These are phyloP conservation scores for Chaetomium cochliodes DNA, from an alignment of 495 filamentous ascomycete species.

Conservation along the genomic window DNA sequence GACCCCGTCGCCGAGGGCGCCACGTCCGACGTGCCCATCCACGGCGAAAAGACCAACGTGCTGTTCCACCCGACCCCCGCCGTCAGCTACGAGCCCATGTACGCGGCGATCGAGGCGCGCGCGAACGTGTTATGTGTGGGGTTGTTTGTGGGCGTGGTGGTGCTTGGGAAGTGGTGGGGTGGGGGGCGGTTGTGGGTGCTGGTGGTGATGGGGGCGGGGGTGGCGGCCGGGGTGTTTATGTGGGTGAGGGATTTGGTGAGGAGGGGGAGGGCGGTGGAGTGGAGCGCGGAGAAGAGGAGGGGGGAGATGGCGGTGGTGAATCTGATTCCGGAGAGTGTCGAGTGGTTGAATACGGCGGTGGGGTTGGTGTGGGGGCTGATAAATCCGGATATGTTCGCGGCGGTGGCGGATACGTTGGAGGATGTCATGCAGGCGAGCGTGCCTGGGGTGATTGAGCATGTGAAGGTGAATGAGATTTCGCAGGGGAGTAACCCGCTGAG, in stretches of 20 bases:
- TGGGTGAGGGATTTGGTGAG: conserved; percentile 85
- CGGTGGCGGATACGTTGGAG: conserved; percentile 53
- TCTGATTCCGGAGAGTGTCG: conserved; percentile 84
- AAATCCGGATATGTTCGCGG: conserved; percentile 88
- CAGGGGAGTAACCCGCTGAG: conserved; percentile 88
- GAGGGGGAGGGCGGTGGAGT: conserved; percentile 80
- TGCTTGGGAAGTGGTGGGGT: conserved; percentile 72
- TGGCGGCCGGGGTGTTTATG: conserved; percentile 73
- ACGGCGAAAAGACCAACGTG: conserved; percentile 92
- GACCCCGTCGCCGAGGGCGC: conserved; percentile 75
- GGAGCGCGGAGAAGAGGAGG: conserved; percentile 80
- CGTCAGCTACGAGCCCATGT: conserved; percentile 83
- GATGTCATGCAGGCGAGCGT: conserved; percentile 97
- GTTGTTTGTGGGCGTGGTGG: conserved; percentile 67
- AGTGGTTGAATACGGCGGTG: conserved; percentile 88
- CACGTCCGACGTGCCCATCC: conserved; percentile 91
- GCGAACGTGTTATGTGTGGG: conserved; percentile 65
- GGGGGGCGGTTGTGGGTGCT: conserved; percentile 74
- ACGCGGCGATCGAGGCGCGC: conserved; percentile 67
- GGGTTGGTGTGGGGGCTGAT: conserved; percentile 82
- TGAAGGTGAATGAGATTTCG: conserved; percentile 92
- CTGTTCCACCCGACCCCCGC: conserved; percentile 93
- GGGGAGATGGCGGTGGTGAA: conserved; percentile 81
- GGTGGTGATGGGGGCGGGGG: conserved; percentile 64
- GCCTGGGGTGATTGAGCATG: conserved; percentile 85